phyloP scores from a whole-genome alignment of 768 basidiomycete genomes.

The Lactarius psammicola region DNA sequence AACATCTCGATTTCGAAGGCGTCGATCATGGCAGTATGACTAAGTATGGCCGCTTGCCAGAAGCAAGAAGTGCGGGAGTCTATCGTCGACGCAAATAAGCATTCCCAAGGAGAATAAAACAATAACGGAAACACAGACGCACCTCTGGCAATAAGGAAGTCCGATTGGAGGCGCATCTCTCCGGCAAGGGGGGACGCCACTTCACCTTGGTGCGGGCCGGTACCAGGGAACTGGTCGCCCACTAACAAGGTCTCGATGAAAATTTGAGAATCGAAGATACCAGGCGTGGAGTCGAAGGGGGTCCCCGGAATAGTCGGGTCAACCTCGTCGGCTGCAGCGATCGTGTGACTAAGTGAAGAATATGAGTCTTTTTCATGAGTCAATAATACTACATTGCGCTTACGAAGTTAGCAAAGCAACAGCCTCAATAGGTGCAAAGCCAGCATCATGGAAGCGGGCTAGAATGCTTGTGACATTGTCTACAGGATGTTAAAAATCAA shows the following conservation, averaged over 20 bases:
- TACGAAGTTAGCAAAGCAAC: conserved; percentile 38
- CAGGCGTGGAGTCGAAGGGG: conserved; percentile 37
- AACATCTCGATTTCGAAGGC: conserved; percentile 35
- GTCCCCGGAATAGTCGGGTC: conserved; percentile 36
- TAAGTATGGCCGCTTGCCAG: conserved; percentile 36
- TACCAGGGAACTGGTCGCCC: neutral
- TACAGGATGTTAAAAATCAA: conserved; percentile 26
- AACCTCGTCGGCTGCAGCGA: conserved; percentile 33
- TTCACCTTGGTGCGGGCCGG: neutral
- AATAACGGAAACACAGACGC: neutral
- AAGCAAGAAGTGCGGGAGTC: conserved; percentile 38
- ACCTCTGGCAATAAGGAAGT: conserved; percentile 31
- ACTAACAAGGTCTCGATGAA: conserved; percentile 35
- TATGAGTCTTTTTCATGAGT: conserved; percentile 12
- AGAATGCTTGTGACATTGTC: conserved; percentile 32
- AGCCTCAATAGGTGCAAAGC: conserved; percentile 36
- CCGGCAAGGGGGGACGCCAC: conserved; percentile 6
- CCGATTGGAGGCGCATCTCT: conserved; percentile 10
- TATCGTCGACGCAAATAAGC: neutral
- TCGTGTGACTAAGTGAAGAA: conserved; percentile 18
- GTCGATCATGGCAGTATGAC: conserved; percentile 33
- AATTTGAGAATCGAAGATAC: conserved; percentile 34
- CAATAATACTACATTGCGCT: conserved; percentile 1
- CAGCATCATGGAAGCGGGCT: conserved; percentile 37
- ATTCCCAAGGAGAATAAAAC: neutral